These are phyloP conservation scores for Solanum arcanum DNA, from an alignment of 257 asterid genomes.

Conservation along the genomic window DNA sequence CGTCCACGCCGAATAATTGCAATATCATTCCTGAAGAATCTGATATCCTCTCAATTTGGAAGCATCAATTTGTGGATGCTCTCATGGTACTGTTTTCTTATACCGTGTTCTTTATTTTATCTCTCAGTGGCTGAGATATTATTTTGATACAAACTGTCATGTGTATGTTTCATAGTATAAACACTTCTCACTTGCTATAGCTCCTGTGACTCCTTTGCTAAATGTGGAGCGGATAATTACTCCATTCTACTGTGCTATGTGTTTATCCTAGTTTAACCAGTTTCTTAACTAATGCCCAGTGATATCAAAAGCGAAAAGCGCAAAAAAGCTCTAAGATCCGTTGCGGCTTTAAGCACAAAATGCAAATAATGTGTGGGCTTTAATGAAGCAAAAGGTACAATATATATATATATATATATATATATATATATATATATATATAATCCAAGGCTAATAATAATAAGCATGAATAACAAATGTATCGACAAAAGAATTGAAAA, in stretches of 20 bases:
- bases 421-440: no score
- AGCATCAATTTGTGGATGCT: constrained; percentile 64
- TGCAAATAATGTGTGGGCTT: background rate
- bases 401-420: no score
- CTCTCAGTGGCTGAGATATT: background rate
- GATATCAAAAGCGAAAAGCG: background rate
- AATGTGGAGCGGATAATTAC: background rate
- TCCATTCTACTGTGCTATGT: background rate
- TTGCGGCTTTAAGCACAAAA: background rate
- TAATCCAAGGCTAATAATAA: background rate
- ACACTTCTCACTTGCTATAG: background rate
- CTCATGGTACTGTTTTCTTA: constrained; percentile 30
- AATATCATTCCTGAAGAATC: constrained; percentile 19
- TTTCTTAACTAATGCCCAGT: background rate
- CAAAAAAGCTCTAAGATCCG: background rate
- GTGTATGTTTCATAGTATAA: background rate
- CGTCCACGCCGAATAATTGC: constrained; percentile 20
- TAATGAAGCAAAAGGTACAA: background rate
- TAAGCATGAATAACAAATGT: background rate
- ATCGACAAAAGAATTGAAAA: background rate
- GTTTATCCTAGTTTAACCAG: background rate
- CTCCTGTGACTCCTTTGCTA: background rate
- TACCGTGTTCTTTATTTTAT: background rate
- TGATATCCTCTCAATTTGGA: constrained; percentile 44
- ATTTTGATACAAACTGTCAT: background rate